Percentiles rank a stretch among this genome's conserved stretches.
Conservation (phyloP, 2,329 filamentous ascomycete species). For the Ophiocordyceps camponoti-saundersi region DNA sequence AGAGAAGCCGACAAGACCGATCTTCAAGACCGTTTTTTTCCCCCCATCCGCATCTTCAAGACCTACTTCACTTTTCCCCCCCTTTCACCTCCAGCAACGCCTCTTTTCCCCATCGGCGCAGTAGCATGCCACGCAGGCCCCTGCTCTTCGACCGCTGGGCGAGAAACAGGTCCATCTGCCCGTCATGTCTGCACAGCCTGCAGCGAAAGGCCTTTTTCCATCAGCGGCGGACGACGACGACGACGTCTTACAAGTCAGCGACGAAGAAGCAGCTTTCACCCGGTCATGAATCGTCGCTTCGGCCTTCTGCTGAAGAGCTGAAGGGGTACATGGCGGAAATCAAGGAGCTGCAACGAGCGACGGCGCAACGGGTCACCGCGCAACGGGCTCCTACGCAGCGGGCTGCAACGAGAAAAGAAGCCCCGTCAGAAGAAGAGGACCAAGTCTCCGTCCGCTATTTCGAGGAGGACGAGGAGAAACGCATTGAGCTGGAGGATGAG, state of each 20-base stretch:
- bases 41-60: neutral
- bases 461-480: constrained; percentile 22
- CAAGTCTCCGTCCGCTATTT: constrained; percentile 27
- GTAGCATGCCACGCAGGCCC: constrained; percentile 18
- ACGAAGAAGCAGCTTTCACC: constrained; percentile 5
- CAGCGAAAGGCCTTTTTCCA: constrained; percentile 10
- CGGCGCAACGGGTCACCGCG: too few relatives aligned
- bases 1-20: too few relatives aligned
- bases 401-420: neutral
- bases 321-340: constrained; percentile 12
- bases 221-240: constrained; percentile 4
- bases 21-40: neutral
- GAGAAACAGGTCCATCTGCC: constrained; percentile 19
- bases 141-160: constrained; percentile 16
- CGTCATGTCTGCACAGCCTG: constrained; percentile 17
- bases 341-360: constrained; percentile 7
- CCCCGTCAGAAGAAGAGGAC: constrained; percentile 5
- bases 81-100: too few relatives aligned
- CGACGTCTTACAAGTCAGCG: constrained; percentile 14
- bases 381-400: too few relatives aligned
- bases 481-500: constrained; percentile 20
- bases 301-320: constrained; percentile 11
- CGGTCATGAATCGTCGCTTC: constrained; percentile 6
- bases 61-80: neutral
- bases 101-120: neutral